Evolutionary conservation across 306 rosid genomes (phyloP).

Genomic region (Dalbergia oliveri): DNA sequence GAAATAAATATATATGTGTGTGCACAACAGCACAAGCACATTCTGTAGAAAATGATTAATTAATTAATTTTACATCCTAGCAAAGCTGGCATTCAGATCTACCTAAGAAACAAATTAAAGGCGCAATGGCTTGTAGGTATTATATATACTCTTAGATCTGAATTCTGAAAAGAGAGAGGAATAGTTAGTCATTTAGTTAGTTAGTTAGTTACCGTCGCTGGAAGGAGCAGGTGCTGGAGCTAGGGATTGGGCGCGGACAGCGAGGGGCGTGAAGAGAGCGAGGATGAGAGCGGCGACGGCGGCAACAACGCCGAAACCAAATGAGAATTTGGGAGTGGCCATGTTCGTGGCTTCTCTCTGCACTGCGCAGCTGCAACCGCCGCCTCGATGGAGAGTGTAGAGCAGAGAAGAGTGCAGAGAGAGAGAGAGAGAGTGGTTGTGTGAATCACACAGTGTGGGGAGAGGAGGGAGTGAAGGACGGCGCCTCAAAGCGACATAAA

Average conservation of each 20-base stretch:
- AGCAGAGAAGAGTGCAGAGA: background rate
- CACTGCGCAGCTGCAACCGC: background rate
- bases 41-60: background rate
- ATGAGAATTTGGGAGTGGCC: slow-evolving; percentile 53
- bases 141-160: slow-evolving; percentile 1
- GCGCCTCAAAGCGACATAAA: background rate
- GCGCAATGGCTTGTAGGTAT: background rate
- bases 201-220: slow-evolving; percentile 61
- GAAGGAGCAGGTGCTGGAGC: slow-evolving; percentile 69
- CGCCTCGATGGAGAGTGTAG: too few relatives aligned
- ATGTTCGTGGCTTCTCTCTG: slow-evolving; percentile 28
- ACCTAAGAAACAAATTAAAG: background rate
- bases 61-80: background rate
- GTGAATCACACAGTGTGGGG: background rate
- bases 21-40: background rate
- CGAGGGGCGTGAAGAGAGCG: slow-evolving; percentile 51
- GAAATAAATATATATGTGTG: background rate
- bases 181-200: background rate
- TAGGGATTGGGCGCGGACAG: slow-evolving; percentile 53
- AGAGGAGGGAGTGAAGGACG: background rate
- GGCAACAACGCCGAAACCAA: slow-evolving; percentile 48
- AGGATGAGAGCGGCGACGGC: slow-evolving; percentile 50
- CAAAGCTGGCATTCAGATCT: background rate
- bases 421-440: background rate
- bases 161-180: background rate